A percentile compares a stretch with the other conserved stretches of the same genome.
These are phyloP conservation scores for Puya raimondii DNA, from an alignment of 176 grass and related monocot genomes.

Conservation along the genomic window DNA sequence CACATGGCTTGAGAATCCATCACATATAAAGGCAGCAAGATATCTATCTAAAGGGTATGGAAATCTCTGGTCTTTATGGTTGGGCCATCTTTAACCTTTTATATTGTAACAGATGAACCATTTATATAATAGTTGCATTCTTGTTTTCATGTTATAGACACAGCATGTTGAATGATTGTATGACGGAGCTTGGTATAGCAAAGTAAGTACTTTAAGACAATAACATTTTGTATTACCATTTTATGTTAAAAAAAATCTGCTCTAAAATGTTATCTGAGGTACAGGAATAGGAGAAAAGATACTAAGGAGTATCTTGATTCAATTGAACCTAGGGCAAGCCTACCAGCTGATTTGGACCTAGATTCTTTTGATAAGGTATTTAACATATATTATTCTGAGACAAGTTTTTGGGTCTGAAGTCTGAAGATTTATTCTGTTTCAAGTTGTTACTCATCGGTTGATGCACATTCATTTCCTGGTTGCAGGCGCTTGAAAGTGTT, in stretches of 20 bases:
- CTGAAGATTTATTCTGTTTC: neutral
- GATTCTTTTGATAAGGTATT: constrained; percentile 94
- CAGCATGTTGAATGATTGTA: constrained; percentile 73
- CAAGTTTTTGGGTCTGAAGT: constrained; percentile 11
- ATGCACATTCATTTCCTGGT: constrained; percentile 19
- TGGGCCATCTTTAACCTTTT: constrained; percentile 15
- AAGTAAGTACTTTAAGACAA: constrained; percentile 40
- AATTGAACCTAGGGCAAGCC: constrained; percentile 21
- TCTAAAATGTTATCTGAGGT: constrained; percentile 14
- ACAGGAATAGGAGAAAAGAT: constrained; percentile 34
- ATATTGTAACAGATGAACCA: neutral
- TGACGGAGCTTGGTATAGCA: constrained; percentile 54
- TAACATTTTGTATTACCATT: constrained; percentile 14
- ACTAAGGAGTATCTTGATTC: constrained; percentile 27
- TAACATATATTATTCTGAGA: constrained; percentile 5
- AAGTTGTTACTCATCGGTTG: neutral
- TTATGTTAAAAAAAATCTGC: constrained; percentile 8
- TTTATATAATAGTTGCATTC: constrained; percentile 15
- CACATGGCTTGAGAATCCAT: constrained; percentile 86
- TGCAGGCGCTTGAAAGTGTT: constrained; percentile 94
- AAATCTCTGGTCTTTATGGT: constrained; percentile 18
- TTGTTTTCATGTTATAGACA: constrained; percentile 49
- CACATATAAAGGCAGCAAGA: constrained; percentile 78
- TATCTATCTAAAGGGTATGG: constrained; percentile 87
- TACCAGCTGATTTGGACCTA: constrained; percentile 33